phyloP scores from a whole-genome alignment of 345 rosid species.

The Euclidium syriacum region DNA sequence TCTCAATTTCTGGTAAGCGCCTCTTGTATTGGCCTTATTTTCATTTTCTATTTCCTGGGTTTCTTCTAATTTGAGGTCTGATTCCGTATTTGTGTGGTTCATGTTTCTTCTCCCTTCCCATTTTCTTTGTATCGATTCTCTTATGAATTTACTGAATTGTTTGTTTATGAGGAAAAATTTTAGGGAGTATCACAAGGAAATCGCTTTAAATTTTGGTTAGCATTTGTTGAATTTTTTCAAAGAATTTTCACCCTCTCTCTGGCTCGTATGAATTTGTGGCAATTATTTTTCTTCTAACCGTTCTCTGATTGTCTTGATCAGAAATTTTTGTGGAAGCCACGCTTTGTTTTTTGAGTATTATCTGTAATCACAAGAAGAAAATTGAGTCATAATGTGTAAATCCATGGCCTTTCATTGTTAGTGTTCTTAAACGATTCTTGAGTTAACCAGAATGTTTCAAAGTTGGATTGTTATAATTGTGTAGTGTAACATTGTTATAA shows the following conservation, averaged over 20 bases:
- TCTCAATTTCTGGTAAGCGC: conserved; percentile 39
- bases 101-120: neutral
- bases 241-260: neutral
- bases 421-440: neutral
- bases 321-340: neutral
- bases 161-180: neutral
- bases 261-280: too few relatives aligned
- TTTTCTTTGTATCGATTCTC: neutral
- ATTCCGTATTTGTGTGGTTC: neutral
- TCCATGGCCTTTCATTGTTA: neutral
- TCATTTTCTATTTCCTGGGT: neutral
- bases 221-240: neutral
- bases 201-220: too few relatives aligned
- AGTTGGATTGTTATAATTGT: neutral
- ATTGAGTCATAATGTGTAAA: neutral
- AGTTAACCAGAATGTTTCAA: neutral
- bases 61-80: neutral
- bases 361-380: neutral
- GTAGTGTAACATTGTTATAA: neutral
- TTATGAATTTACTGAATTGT: neutral
- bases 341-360: neutral
- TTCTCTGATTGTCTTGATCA: neutral
- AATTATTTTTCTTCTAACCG: neutral
- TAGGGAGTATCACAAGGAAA: too few relatives aligned
- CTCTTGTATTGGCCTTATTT: neutral